Evolutionary conservation across 306 rosid genomes (phyloP).

Genomic region (Carpinus viminea): DNA sequence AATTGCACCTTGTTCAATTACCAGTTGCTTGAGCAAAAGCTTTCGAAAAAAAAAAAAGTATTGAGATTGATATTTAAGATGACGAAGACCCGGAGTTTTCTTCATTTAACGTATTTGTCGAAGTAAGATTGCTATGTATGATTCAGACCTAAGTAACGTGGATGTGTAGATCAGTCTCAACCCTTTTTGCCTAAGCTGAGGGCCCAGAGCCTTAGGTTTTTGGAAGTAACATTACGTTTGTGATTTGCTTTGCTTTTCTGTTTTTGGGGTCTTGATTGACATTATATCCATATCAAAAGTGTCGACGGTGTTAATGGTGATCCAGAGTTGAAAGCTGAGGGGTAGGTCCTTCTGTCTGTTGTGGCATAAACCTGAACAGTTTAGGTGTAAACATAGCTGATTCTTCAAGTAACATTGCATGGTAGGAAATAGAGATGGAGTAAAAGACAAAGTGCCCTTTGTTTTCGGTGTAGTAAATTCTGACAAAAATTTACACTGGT

Average conservation of each 20-base stretch:
- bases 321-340: constrained; percentile 1
- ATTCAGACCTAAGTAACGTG: not conserved
- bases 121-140: not conserved
- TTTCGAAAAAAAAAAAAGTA: not conserved
- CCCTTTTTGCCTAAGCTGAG: not conserved
- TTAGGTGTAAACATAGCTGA: not conserved
- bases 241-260: not conserved
- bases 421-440: not conserved
- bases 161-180: not conserved
- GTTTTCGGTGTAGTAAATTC: not conserved
- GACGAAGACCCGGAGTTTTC: not conserved
- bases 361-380: not conserved
- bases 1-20: constrained; percentile 3
- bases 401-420: not conserved
- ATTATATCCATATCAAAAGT: not conserved
- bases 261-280: not conserved
- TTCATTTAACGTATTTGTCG: not conserved
- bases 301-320: not conserved
- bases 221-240: not conserved
- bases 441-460: not conserved
- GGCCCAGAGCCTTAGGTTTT: not conserved
- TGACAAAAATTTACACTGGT: not conserved
- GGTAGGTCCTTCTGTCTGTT: not conserved
- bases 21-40: not conserved
- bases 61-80: no score